These are phyloP conservation scores for Pleurotus tuber-regium DNA, from an alignment of 768 basidiomycete species.

Conservation along the genomic window DNA sequence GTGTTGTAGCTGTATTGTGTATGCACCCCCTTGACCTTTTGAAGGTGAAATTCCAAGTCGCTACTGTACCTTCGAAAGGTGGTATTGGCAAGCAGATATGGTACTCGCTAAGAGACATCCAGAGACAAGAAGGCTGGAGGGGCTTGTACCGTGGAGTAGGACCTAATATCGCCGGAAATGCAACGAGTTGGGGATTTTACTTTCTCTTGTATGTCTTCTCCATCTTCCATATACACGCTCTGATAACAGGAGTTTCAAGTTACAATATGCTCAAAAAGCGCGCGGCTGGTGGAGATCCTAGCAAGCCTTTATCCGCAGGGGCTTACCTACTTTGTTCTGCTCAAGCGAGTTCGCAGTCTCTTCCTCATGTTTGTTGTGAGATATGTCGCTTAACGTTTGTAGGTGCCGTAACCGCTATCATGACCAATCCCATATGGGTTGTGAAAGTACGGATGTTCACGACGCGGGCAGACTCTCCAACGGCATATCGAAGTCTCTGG, in stretches of 20 bases:
- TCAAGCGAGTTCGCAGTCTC: constrained; percentile 83
- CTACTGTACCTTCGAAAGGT: constrained; percentile 59
- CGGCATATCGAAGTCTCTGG: constrained; percentile 77
- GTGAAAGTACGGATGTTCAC: constrained; percentile 98
- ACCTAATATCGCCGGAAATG: constrained; percentile 92
- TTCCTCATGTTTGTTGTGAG: constrained; percentile 12
- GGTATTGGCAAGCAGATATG: constrained; percentile 76
- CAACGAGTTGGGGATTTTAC: constrained; percentile 96
- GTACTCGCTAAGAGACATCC: constrained; percentile 69
- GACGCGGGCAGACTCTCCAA: constrained; percentile 60
- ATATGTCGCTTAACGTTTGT: constrained; percentile 15
- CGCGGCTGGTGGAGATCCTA: constrained; percentile 65
- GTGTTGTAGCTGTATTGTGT: constrained; percentile 86
- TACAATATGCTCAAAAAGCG: constrained; percentile 92
- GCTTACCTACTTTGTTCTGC: constrained; percentile 89
- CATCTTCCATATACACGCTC: constrained; percentile 4
- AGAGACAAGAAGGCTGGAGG: constrained; percentile 69
- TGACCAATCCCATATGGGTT: constrained; percentile 98
- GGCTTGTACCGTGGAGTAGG: constrained; percentile 90
- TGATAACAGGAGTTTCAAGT: constrained; percentile 37
- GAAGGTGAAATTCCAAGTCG: constrained; percentile 92
- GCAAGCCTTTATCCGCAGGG: constrained; percentile 65
- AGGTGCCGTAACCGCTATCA: constrained; percentile 92
- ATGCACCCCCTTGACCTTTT: constrained; percentile 98
- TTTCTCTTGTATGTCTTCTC: constrained; percentile 83